phyloP scores from a whole-genome alignment of 345 rosid species.

The Ricinus communis region DNA sequence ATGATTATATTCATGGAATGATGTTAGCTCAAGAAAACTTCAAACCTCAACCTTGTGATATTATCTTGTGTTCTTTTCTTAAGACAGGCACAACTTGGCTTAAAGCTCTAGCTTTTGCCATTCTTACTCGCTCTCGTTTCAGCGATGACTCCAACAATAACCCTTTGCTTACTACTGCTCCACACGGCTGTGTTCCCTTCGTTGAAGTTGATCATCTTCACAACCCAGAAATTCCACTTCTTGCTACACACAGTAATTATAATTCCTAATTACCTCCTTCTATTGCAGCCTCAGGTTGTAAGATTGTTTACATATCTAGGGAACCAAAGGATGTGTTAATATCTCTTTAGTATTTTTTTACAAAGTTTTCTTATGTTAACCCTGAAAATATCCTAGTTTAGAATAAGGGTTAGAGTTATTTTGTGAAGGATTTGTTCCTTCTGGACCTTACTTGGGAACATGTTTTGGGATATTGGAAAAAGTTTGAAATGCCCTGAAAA shows the following conservation, averaged over 20 bases:
- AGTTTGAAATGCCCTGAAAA: conserved; percentile 3
- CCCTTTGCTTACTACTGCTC: conserved; percentile 1
- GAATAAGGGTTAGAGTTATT: conserved; percentile 2
- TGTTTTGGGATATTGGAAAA: conserved; percentile 11
- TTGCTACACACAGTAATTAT: not conserved
- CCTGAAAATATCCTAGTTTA: too few species aligned
- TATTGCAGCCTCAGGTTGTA: not conserved
- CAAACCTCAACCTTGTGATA: not conserved
- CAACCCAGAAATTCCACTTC: not conserved
- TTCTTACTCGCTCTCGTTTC: not conserved
- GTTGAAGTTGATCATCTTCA: not conserved
- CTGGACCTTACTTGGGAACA: conserved; percentile 9
- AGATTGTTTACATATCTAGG: conserved; percentile 5
- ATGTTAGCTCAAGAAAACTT: conserved; percentile 12
- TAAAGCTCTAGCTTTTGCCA: conserved; percentile 16
- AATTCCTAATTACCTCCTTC: not conserved
- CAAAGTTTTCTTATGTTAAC: not conserved
- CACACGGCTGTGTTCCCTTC: not conserved
- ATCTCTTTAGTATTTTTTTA: not conserved
- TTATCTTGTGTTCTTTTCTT: not conserved
- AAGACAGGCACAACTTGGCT: conserved; percentile 30
- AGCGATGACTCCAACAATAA: not conserved
- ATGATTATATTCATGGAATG: not conserved
- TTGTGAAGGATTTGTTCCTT: not conserved
- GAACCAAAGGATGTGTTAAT: conserved; percentile 8